Base-by-base conservation (phyloP, 192 early-diverging fungal species). In the Lunasporangiospora selenospora region DNA sequence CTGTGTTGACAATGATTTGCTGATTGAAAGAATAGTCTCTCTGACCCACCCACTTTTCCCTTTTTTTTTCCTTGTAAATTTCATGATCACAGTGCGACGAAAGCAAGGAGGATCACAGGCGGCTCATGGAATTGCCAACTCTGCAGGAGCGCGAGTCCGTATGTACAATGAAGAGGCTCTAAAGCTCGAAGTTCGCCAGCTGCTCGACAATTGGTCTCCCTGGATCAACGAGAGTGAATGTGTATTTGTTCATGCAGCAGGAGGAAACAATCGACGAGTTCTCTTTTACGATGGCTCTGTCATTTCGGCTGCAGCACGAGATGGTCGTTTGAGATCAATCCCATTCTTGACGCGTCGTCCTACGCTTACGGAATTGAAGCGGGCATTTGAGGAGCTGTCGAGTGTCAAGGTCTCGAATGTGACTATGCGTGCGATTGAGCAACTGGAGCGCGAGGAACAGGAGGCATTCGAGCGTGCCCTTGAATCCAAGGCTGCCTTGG, bases 41-140 rank as follows among this genome's bases (percentile, higher is more conserved):
- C 10, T 10, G 41, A 40, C 56, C 41, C 46, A 23, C 36, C 19
- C 16, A 38, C 26, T 0, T 46, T 26, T 53, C 31, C 13, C 44
- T 58, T 9, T 40, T 59, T 34, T 42, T 43, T 34, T 65, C n/a
- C 54, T 21, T 24, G 2, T 32, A 12, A 47, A 60, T 36, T 24
- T 29, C 19, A 33, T 62, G 10, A 11, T 4, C 6, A 27, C 63
- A 86, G 84, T 95, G 5, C 87, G 97, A 32, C 80, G 90, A 53
- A 97, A 98, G 62, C 97, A 99, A 73, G 97, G 97, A 63, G 96
- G 96, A 0, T 83, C 92, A 21, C 97, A 99, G 77, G 86, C 87
- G 30, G 76, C 89, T 5, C 93, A 93, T 65, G 95, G 95, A 30
- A 70, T 84, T 23, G 86, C 94, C 23, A 85, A 93, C 62, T 87